Base-by-base conservation (phyloP, 164 flowering plant species). In the Magnolia officinalis region DNA sequence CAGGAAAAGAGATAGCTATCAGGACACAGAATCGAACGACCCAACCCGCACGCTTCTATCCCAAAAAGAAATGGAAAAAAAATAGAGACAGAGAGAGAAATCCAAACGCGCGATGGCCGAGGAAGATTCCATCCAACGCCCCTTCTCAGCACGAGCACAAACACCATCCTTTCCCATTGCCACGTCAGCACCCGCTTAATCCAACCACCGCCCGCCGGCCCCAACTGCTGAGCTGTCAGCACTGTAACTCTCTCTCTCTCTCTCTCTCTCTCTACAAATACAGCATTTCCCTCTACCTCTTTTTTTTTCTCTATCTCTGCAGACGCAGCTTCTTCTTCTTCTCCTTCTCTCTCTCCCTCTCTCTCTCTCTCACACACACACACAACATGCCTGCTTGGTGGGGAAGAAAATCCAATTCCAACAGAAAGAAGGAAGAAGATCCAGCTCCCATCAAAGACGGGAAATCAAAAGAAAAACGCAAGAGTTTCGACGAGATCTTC, bases 371-470 rank as follows among this genome's bases (percentile, higher is more conserved):
- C 18, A 37, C 21, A 23, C 16, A 45, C 16, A 18, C 14, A 14
- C 55, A 50, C 1, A 4, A 14, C 51, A 88, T 88, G 90, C 90
- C 87, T 69, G 81, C 81, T 80, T 89, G 95, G 95, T 89, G 90
- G 90, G 81, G 84, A 6, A 87, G 70, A 69, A 91, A 87, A 67
- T 58, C 67, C 55, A 58, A 16, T n/a, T 83, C 87, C 9, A 75
- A 76, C 74, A 85, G 83, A 78, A 79, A 10, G 80, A 82, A 75
- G 70, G 85, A 84, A 55, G 83, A 84, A 66, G 51, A 77, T 29
- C 75, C 77, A 16, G 11, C 61, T 50, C 49, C 86, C 26, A 58
- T 67, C 66, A 78, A 74, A 50, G 75, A 68, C 14, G 16, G 49
- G 23, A 65, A 75, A 9, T 52, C 18, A 21, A 79, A 76, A 16